Evolutionary conservation across 2,329 filamentous ascomycete genomes (phyloP).

Genomic region (Stemphylium lycopersici): DNA sequence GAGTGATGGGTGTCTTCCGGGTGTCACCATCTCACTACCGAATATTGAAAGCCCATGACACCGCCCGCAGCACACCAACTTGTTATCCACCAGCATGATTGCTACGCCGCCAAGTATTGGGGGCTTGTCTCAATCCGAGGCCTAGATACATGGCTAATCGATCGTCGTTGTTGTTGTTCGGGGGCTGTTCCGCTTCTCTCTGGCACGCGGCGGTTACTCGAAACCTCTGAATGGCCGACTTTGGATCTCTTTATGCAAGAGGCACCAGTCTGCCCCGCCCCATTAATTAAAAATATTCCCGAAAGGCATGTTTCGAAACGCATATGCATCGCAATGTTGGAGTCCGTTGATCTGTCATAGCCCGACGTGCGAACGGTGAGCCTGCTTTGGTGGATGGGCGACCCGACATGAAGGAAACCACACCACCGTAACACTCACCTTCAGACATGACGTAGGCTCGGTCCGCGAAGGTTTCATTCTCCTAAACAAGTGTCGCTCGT

Average conservation of each 20-base stretch:
- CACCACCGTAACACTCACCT: background rate
- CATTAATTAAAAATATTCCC: constrained; percentile 1
- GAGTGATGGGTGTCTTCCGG: background rate
- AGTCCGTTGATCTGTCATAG: constrained; percentile 7
- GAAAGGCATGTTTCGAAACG: background rate
- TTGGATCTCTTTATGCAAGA: constrained; percentile 3
- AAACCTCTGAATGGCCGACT: constrained; percentile 16
- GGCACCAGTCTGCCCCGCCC: constrained; percentile 10
- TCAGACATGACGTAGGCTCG: background rate
- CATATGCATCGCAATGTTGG: constrained; percentile 1
- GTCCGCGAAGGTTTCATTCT: background rate
- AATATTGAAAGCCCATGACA: constrained; percentile 1
- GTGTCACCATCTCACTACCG: background rate
- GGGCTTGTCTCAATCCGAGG: constrained; percentile 13
- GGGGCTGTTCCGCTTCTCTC: constrained; percentile 13
- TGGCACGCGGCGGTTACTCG: constrained; percentile 22
- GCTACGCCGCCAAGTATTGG: constrained; percentile 3
- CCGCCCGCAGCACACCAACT: constrained; percentile 7
- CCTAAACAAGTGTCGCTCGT: background rate
- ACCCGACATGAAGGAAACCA: background rate
- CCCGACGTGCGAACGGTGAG: constrained; percentile 6
- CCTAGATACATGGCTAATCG: background rate
- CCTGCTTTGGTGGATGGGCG: background rate
- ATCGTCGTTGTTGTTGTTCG: constrained; percentile 3
- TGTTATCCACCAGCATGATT: constrained; percentile 1